Conservation (phyloP, 768 basidiomycete genomes). For the Lactarius deliciosus region DNA sequence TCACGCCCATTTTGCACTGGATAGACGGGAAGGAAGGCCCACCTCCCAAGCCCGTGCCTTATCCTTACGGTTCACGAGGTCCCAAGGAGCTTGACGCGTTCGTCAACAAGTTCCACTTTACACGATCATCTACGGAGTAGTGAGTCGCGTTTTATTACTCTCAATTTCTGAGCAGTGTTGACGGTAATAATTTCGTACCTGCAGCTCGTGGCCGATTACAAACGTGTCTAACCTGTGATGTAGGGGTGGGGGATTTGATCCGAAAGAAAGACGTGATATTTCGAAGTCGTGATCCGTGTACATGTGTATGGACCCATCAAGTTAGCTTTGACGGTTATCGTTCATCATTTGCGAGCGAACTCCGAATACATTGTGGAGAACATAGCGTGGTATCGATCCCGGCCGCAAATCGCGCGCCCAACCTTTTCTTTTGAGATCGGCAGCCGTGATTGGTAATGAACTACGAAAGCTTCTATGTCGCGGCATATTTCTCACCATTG, state of each 20-base stretch:
- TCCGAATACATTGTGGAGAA: constrained; percentile 3
- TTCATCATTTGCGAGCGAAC: constrained; percentile 6
- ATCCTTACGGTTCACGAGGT: constrained; percentile 96
- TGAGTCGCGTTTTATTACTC: constrained; percentile 42
- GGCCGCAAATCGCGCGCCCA: neutral
- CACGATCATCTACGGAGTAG: constrained; percentile 67
- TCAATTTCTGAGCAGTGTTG: constrained; percentile 17
- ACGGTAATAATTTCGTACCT: neutral
- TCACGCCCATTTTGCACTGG: constrained; percentile 94
- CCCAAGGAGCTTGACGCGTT: constrained; percentile 81
- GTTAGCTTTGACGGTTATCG: neutral
- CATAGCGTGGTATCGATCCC: neutral
- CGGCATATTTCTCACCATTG: constrained; percentile 12
- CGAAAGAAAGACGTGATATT: constrained; percentile 11
- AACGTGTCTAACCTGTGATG: constrained; percentile 58
- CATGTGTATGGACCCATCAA: constrained; percentile 12
- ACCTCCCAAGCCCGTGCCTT: constrained; percentile 68
- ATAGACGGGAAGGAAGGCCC: constrained; percentile 77
- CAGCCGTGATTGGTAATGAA: neutral
- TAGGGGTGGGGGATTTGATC: constrained; percentile 8
- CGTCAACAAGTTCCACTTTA: constrained; percentile 74
- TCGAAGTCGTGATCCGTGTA: constrained; percentile 14
- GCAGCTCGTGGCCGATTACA: constrained; percentile 73
- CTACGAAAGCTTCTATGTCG: constrained; percentile 4
- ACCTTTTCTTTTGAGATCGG: neutral